A percentile compares a stretch with the other conserved stretches of the same genome.
Evolutionary conservation across 768 basidiomycete genomes (phyloP).

Genomic region (Boletus subparvulus): DNA sequence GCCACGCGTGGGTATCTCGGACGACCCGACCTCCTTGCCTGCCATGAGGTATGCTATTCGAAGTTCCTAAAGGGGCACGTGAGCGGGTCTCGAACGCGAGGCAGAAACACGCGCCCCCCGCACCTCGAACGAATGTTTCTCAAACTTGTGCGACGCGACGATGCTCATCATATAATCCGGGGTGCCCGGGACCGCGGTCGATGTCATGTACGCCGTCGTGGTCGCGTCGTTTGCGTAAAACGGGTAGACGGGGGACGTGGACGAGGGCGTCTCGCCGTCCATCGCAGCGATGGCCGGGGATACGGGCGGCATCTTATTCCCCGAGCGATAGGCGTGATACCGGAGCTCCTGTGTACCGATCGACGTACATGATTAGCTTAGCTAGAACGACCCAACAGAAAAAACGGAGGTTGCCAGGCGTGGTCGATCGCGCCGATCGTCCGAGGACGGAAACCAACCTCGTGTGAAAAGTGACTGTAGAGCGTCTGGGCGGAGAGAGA

Average conservation of each 20-base stretch:
- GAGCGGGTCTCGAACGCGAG: not conserved
- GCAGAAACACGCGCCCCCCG: not conserved
- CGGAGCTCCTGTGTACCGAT: constrained; percentile 43
- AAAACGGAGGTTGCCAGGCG: not conserved
- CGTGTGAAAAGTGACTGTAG: constrained; percentile 39
- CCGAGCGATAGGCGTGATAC: constrained; percentile 38
- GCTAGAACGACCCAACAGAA: not conserved
- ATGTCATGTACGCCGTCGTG: constrained; percentile 23
- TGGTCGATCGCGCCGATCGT: not conserved
- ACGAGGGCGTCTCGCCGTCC: not conserved
- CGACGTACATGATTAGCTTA: constrained; percentile 16
- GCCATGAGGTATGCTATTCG: constrained; percentile 45
- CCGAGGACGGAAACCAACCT: constrained; percentile 35
- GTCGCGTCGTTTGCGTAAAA: constrained; percentile 29
- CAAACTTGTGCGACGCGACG: constrained; percentile 36
- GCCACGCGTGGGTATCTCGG: constrained; percentile 30
- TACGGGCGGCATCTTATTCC: constrained; percentile 30
- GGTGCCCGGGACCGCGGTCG: constrained; percentile 2
- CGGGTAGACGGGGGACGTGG: not conserved
- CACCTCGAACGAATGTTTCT: constrained; percentile 53
- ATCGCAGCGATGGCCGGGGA: not conserved
- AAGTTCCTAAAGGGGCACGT: constrained; percentile 42
- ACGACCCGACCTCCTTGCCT: constrained; percentile 47
- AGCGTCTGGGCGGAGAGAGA: constrained; percentile 39
- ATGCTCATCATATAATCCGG: constrained; percentile 40